Evolutionary conservation across 2,329 filamentous ascomycete genomes (phyloP), one percentile per base, ranked within the genome.

Genomic region (Tolypocladium guangdongense): DNA sequence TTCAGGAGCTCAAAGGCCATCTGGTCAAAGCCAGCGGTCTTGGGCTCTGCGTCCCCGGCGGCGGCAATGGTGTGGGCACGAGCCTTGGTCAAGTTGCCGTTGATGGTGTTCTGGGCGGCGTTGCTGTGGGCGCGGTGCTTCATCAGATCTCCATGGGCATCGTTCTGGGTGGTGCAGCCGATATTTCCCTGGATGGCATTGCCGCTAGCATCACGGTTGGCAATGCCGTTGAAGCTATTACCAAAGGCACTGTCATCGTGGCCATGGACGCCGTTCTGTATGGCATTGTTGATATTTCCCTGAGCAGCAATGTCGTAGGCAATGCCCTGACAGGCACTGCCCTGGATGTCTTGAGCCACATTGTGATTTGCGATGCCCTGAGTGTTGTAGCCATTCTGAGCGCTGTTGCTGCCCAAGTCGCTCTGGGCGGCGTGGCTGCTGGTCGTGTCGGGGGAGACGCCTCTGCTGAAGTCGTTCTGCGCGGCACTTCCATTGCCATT

Each of bases 1-100:
- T 52, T 50, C 33, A 55, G 48, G 7, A 55, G 48, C 16, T 55
- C 30, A 18, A 52, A 50, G 7, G 54, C 52, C 47, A 52, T 36
- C 27, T 43, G 33, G 18, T 55, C 41, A 12, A 55, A 52, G 7
- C 41, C 14, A 16, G 14, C 22, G n/a, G n/a, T 11, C 7, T 37
- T 30, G 38, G 10, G 24, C 18, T 22, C 30, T 10, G 16, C 20
- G 7, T n/a, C n/a, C n/a, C 24, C 45, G 7, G n/a, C 20, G 8
- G 37, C n/a, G 20, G 37, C 30, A 24, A 53, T 53, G 20, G 52
- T 53, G 10, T 53, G 35, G 20, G 52, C 46, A 0, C 52, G 37
- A 7, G 52, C 52, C 47, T 39, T 24, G n/a, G 50, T 51, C 10
- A 38, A n/a, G 24, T n/a, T 27, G 22, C 41, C 41, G 24, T 27